Percentiles rank a stretch among this genome's conserved stretches.
Conservation (phyloP, 768 basidiomycete species). For the Phylloporus scabripes region DNA sequence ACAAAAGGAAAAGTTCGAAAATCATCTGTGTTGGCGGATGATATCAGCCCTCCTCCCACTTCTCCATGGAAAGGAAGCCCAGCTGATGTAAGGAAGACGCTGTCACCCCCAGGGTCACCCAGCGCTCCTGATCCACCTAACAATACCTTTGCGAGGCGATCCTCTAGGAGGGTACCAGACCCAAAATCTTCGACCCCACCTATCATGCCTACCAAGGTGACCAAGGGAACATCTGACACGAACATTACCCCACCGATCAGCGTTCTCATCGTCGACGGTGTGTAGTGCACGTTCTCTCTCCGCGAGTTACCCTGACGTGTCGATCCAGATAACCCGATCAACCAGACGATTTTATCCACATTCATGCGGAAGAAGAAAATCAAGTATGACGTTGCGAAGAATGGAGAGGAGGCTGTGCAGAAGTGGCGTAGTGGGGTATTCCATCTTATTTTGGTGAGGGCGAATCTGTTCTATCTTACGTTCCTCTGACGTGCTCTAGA, state of each 20-base stretch:
- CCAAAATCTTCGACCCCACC: conserved; percentile 24
- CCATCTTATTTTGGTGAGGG: conserved; percentile 87
- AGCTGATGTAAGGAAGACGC: conserved; percentile 27
- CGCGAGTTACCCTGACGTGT: conserved; percentile 11
- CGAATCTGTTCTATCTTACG: not conserved
- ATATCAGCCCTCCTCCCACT: conserved; percentile 8
- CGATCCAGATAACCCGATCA: conserved; percentile 89
- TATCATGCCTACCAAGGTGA: conserved; percentile 39
- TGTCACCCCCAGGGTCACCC: conserved; percentile 34
- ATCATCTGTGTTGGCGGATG: conserved; percentile 29
- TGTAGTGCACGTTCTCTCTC: conserved; percentile 23
- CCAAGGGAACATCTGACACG: conserved; percentile 49
- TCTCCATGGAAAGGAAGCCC: conserved; percentile 24
- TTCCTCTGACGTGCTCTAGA: conserved; percentile 46
- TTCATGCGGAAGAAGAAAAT: conserved; percentile 97
- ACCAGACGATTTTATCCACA: conserved; percentile 94
- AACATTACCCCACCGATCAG: conserved; percentile 94
- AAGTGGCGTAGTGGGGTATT: conserved; percentile 93
- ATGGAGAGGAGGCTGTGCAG: conserved; percentile 92
- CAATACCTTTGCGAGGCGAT: conserved; percentile 25
- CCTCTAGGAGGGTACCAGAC: conserved; percentile 30
- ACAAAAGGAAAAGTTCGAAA: conserved; percentile 26
- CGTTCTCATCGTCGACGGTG: conserved; percentile 96
- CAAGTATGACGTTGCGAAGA: conserved; percentile 89
- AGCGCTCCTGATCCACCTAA: conserved; percentile 20